A percentile compares a stretch with the other conserved stretches of the same genome.
Conservation (phyloP, 306 rosid genomes). For the Benincasa hispida region DNA sequence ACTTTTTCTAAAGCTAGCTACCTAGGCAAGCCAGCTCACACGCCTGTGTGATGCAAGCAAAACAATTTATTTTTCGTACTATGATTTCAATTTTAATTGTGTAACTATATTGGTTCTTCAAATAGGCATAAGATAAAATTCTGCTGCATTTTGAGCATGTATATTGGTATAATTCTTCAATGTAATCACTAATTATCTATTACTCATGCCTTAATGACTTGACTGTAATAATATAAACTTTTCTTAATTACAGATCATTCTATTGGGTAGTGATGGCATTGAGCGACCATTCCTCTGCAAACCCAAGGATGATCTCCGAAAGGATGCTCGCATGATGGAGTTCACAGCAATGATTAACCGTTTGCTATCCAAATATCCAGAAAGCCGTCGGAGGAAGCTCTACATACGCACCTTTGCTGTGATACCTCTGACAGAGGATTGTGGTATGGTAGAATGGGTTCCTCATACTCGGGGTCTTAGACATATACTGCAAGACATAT, state of each 20-base stretch:
- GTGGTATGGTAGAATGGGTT: slow-evolving; percentile 99
- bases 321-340: slow-evolving; percentile 99
- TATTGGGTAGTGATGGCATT: slow-evolving; percentile 88
- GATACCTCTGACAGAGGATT: slow-evolving; percentile 93
- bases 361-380: slow-evolving; percentile 84
- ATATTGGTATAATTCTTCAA: not conserved
- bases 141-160: not conserved
- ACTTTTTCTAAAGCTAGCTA: not conserved
- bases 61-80: not conserved
- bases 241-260: slow-evolving; percentile 49
- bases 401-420: slow-evolving; percentile 94
- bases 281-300: slow-evolving; percentile 84
- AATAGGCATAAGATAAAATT: not conserved
- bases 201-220: not conserved
- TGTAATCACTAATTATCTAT: not conserved
- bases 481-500: slow-evolving; percentile 85
- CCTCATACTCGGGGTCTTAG: slow-evolving; percentile 90
- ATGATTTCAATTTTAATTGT: not conserved
- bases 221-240: not conserved
- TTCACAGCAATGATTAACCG: slow-evolving; percentile 90
- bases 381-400: slow-evolving; percentile 86
- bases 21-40: not conserved
- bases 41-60: not conserved
- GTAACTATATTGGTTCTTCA: not conserved
- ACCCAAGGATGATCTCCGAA: slow-evolving; percentile 98